Evolutionary conservation across 495 filamentous ascomycete genomes (phyloP).

Genomic region (Penicillium soppii): DNA sequence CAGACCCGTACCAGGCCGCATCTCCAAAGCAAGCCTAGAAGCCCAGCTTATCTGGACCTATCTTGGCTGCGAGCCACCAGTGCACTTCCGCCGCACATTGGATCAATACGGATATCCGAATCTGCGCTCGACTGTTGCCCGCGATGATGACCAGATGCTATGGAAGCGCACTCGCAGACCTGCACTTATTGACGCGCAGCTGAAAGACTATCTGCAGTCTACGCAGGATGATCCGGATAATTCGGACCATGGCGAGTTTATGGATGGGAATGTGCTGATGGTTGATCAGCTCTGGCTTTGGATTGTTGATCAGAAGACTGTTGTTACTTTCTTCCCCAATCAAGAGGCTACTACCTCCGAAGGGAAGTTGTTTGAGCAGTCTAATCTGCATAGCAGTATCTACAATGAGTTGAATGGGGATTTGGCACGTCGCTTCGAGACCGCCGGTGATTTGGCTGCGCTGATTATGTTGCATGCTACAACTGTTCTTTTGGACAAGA

Average conservation of each 20-base stretch:
- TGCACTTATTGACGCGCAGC: constrained; percentile 28
- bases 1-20: constrained; percentile 52
- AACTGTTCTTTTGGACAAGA: constrained; percentile 59
- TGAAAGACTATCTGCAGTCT: constrained; percentile 19
- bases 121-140: constrained; percentile 57
- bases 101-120: constrained; percentile 69
- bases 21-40: constrained; percentile 56
- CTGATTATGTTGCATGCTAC: constrained; percentile 62
- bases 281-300: constrained; percentile 71
- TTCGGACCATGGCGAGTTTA: constrained; percentile 29
- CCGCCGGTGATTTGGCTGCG: constrained; percentile 60
- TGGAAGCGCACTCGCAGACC: constrained; percentile 63
- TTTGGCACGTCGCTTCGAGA: constrained; percentile 62
- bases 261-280: constrained; percentile 64
- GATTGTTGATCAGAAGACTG: constrained; percentile 59
- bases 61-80: constrained; percentile 60
- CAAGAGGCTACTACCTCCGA: constrained; percentile 46
- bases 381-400: constrained; percentile 62
- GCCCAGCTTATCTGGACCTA: constrained; percentile 64
- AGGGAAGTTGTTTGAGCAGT: constrained; percentile 58
- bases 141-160: constrained; percentile 70
- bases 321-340: constrained; percentile 59
- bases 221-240: constrained; percentile 14
- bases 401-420: constrained; percentile 71
- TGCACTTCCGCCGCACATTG: constrained; percentile 63